These are phyloP conservation scores for Neofusicoccum umdonicola DNA, from an alignment of 2,329 filamentous ascomycete genomes.

Conservation along the genomic window DNA sequence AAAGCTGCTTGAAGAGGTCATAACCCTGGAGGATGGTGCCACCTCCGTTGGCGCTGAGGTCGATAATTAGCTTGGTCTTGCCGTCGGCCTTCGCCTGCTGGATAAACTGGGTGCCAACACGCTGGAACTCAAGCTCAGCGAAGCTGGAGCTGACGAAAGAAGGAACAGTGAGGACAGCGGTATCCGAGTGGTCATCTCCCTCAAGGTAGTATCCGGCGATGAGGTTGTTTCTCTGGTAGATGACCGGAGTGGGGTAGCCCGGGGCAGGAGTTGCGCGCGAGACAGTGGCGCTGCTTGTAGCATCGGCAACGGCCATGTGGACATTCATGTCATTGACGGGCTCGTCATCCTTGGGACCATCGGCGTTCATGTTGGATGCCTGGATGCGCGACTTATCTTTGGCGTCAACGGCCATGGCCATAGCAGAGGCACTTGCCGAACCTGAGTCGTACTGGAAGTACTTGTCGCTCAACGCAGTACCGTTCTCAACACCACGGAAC, in stretches of 20 bases:
- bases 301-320: background rate
- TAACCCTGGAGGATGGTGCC: slow-evolving; percentile 60
- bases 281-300: slow-evolving; percentile 23
- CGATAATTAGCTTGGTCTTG: slow-evolving; percentile 61
- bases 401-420: slow-evolving; percentile 1
- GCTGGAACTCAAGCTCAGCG: slow-evolving; percentile 39
- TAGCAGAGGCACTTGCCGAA: background rate
- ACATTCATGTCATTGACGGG: background rate
- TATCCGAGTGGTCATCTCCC: slow-evolving; percentile 44
- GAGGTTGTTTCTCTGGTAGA: slow-evolving; percentile 36
- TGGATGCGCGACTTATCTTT: slow-evolving; percentile 7
- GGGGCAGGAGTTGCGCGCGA: slow-evolving; percentile 24
- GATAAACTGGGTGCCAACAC: slow-evolving; percentile 43
- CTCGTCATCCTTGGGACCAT: background rate
- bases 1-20: slow-evolving; percentile 60
- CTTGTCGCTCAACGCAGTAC: slow-evolving; percentile 39
- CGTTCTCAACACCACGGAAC: slow-evolving; percentile 40
- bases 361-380: slow-evolving; percentile 2
- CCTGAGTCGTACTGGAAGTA: slow-evolving; percentile 32
- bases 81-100: slow-evolving; percentile 46
- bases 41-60: slow-evolving; percentile 58
- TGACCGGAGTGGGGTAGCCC: slow-evolving; percentile 35
- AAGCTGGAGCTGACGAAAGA: slow-evolving; percentile 37
- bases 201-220: slow-evolving; percentile 48
- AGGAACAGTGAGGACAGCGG: slow-evolving; percentile 46